Base-by-base conservation (phyloP, 495 filamentous ascomycete genomes). In the Pseudotulostoma volvatum region DNA sequence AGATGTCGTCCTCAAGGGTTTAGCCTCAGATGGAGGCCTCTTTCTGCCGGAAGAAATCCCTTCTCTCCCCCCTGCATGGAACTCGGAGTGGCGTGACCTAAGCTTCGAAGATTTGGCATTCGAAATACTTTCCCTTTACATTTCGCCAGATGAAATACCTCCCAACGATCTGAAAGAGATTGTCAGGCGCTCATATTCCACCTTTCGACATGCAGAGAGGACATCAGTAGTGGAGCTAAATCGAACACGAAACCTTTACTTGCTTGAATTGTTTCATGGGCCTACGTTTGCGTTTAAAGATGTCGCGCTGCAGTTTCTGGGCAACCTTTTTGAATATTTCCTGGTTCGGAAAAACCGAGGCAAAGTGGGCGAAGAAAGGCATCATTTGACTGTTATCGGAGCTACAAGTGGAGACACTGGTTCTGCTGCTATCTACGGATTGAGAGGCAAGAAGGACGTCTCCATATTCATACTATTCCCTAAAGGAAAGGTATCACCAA, bases 221-320 rank as follows among this genome's bases (percentile, higher is more conserved):
- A 80, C 81, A 1, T 88, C 90, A 0, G 51, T 83, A 9, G 68
- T 81, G 30, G 66, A 76, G 7, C 68, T 93, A 18, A 59, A 79
- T 38, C 50, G 62, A 14, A 60, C 79, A 40, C 70, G 73, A 45
- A 75, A 84, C 52, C 54, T 95, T 7, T 69, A 93, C 53, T 59
- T 96, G 8, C 75, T 96, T 8, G 90, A 97, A 59, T 76, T 97
- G 8, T 97, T 95, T 70, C 88, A 96, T 54, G 90, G 90, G n/a
- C 87, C 85, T 1, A 95, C 74, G n/a, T 93, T 78, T 48, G 74
- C 88, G 4, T 95, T 94, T 68, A 95, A 95, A 59, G 87, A 92
- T 52, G 80, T 80, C 11, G 87, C 88, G 3, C 58, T 95, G 17
- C 85, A 93, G 49, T 84, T 93, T 47, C 63, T 97, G 4, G 90